Evolutionary conservation across 306 rosid species (phyloP).

Genomic region (Acacia melanoxylon): DNA sequence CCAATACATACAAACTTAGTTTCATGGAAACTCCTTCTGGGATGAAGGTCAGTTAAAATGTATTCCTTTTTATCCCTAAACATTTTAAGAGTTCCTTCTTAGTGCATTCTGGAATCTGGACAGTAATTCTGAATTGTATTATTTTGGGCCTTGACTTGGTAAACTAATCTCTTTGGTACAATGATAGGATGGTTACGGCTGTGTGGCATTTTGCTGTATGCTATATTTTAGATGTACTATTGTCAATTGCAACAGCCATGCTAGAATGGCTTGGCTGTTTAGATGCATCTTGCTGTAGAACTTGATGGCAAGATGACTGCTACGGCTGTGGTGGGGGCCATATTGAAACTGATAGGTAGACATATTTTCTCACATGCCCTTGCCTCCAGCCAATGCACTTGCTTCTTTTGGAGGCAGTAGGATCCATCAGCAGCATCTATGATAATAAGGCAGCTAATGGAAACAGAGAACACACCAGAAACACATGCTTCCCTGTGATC

Average conservation of each 20-base stretch:
- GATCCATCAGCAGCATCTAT: neutral
- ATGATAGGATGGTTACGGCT: conserved; percentile 12
- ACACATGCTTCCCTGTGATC: neutral
- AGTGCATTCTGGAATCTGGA: neutral
- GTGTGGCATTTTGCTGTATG: neutral
- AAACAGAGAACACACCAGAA: neutral
- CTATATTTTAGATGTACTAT: neutral
- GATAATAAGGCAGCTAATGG: neutral
- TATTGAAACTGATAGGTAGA: neutral
- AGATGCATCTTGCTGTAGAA: neutral
- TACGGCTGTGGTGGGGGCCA: neutral
- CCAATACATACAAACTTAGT: conserved; percentile 92
- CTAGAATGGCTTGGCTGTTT: neutral
- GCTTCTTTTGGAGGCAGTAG: neutral
- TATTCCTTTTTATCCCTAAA: conserved; percentile 18
- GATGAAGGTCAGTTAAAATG: conserved; percentile 58
- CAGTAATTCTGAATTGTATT: conserved; percentile 1
- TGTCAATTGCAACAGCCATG: neutral
- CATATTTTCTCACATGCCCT: neutral
- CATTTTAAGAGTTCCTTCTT: conserved; percentile 9
- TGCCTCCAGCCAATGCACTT: neutral
- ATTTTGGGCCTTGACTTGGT: neutral
- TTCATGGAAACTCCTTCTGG: conserved; percentile 97
- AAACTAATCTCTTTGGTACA: neutral
- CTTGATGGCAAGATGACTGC: neutral